These are phyloP conservation scores for Phytophthora syringae DNA, from an alignment of 352 stramenopile species.

Conservation along the genomic window DNA sequence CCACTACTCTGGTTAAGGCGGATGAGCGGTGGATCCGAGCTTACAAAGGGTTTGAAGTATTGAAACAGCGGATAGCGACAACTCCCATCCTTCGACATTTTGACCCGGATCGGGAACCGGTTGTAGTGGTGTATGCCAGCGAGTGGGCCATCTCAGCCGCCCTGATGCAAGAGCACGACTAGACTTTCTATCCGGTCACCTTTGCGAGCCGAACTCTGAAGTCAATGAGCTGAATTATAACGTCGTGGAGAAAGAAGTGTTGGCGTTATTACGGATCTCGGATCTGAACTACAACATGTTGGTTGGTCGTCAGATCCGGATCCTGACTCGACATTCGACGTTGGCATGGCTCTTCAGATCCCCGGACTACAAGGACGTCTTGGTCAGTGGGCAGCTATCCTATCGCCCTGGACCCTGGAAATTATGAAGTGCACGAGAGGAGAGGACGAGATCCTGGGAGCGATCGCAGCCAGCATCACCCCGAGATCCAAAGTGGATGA, in stretches of 20 bases:
- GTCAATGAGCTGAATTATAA: conserved; percentile 14
- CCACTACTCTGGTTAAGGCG: no score
- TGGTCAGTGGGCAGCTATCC: not conserved
- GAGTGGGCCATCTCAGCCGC: conserved; percentile 14
- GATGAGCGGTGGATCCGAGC: no score
- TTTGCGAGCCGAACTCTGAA: conserved; percentile 16
- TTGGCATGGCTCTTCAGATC: conserved; percentile 1
- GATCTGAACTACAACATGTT: conserved; percentile 3
- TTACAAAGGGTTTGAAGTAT: no score
- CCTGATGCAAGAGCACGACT: conserved; percentile 12
- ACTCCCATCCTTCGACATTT: conserved; percentile 16
- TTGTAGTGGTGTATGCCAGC: conserved; percentile 18
- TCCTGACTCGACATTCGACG: not conserved
- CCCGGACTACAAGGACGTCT: not conserved
- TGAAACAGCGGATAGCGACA: not conserved
- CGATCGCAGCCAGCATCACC: not conserved
- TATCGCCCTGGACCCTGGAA: not conserved
- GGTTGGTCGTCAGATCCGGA: not conserved
- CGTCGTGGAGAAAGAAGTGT: conserved; percentile 12
- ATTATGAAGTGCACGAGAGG: not conserved
- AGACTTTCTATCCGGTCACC: not conserved
- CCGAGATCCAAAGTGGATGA: not conserved
- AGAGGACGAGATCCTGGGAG: conserved; percentile 3
- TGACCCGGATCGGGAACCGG: not conserved
- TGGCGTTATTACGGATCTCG: conserved; percentile 3